phyloP scores from a whole-genome alignment of 2,329 filamentous ascomycete genomes.

The Sphaerostilbella broomeana region DNA sequence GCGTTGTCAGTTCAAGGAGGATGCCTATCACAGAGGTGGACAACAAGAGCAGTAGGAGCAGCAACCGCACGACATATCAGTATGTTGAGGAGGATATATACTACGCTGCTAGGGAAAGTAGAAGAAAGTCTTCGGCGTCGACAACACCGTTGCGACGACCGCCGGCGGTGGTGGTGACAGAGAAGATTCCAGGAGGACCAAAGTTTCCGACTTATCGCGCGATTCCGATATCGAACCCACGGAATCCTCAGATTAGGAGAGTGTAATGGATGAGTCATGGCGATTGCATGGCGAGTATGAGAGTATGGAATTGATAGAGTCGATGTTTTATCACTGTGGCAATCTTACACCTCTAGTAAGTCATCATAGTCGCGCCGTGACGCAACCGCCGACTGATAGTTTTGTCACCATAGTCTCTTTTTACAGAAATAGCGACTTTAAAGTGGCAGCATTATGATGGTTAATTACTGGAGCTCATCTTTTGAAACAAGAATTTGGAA shows the following conservation, averaged over 20 bases:
- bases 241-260: slow-evolving; percentile 14
- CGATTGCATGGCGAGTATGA: too few species aligned
- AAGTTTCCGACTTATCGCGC: slow-evolving; percentile 29
- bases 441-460: too few species aligned
- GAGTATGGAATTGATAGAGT: too few species aligned
- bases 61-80: slow-evolving; percentile 2
- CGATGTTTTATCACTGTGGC: too few species aligned
- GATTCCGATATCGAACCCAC: slow-evolving; percentile 28
- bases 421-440: too few species aligned
- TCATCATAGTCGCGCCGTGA: too few species aligned
- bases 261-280: background rate
- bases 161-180: slow-evolving; percentile 16
- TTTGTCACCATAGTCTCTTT: too few species aligned
- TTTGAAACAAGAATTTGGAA: too few species aligned
- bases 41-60: background rate
- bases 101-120: background rate
- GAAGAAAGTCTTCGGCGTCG: slow-evolving; percentile 1
- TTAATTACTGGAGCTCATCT: too few species aligned
- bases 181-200: slow-evolving; percentile 28
- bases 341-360: too few species aligned
- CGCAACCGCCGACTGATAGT: too few species aligned
- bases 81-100: slow-evolving; percentile 7
- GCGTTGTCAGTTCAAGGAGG: slow-evolving; percentile 15
- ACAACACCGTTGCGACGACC: slow-evolving; percentile 10
- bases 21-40: slow-evolving; percentile 4